Percentiles rank a stretch among this genome's conserved stretches.
phyloP scores from a whole-genome alignment of 305 asterid genomes.

The Fraxinus platypoda region DNA sequence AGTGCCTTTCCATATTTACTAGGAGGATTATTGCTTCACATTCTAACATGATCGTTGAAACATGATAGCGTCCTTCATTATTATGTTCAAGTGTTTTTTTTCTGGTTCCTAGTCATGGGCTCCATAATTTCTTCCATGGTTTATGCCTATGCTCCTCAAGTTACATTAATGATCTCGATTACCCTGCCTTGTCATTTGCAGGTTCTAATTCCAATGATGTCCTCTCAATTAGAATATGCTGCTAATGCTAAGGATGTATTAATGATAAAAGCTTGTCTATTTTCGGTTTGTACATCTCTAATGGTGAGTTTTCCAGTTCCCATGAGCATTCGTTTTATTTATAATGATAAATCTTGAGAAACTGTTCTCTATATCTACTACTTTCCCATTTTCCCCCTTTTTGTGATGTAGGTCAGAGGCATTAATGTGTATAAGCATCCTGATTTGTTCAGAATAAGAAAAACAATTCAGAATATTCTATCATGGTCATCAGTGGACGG shows the following conservation, averaged over 20 bases:
- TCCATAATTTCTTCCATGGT: not conserved
- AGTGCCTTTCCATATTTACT: not conserved
- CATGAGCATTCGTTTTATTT: constrained; percentile 15
- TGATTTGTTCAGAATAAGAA: constrained; percentile 50
- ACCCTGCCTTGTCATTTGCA: constrained; percentile 36
- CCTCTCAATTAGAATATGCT: constrained; percentile 63
- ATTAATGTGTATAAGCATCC: constrained; percentile 45
- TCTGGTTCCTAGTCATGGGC: not conserved
- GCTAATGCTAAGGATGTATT: constrained; percentile 45
- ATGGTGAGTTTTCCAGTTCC: constrained; percentile 47
- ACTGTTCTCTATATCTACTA: not conserved
- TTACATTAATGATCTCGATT: constrained; percentile 8
- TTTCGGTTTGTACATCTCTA: constrained; percentile 76
- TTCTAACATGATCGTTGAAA: not conserved
- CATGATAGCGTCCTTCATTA: not conserved
- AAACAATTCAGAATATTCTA: constrained; percentile 48
- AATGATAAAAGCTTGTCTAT: constrained; percentile 73
- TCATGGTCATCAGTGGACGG: constrained; percentile 58
- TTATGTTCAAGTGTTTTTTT: not conserved
- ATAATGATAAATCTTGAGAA: constrained; percentile 19
- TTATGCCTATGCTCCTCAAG: constrained; percentile 1
- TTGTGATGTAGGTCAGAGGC: constrained; percentile 60
- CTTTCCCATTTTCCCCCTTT: constrained; percentile 5
- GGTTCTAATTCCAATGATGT: constrained; percentile 73
- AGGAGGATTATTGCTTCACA: not conserved